Evolutionary conservation across 2,329 filamentous ascomycete species (phyloP), one percentile per base, ranked within the genome.

Genomic region (Acrocalymma vagum): DNA sequence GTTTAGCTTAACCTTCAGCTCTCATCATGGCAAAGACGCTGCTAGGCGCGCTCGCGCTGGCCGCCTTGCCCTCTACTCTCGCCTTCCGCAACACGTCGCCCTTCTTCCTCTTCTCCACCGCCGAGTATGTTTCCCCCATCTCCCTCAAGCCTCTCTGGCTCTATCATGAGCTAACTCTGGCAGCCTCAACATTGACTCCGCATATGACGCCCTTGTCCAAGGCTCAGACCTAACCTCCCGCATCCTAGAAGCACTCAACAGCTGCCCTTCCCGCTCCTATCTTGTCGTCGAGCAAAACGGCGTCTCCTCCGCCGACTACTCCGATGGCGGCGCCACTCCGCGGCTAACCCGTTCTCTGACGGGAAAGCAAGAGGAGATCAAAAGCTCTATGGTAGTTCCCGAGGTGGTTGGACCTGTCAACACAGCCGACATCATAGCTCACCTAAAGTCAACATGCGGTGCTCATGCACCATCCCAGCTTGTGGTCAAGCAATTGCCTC

Each of bases 81-180:
- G 92, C 90, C 17, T 94, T 96, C 69, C 84, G 83, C 50, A 87
- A 96, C 71, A 90, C 92, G 2, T 92, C 90, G 38, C 93, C 94
- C 13, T 94, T 96, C 71, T 81, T 96, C 66, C 75, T 96, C 54
- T 86, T 95, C 69, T 96, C 93, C 21, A 93, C 87, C 29, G 81
- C 87, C 49, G 77, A 85, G 92, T 96, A 85, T 62, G 86, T 54
- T 34, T 29, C 20, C 20, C 43, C 28, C 40, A 37, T 43, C 51
- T 38, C 23, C 32, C 34, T 38, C 28, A 36, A 33, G 26, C 41
- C 36, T 38, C 40, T 23, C 31, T 38, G n/a, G n/a, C n/a, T n/a
- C n/a, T n/a, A n/a, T n/a, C 29, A 21, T 24, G 48, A 53, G 54
- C 63, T 66, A 63, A 60, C 52, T 41, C 16, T 33, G 38, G 32